phyloP scores from a whole-genome alignment of 495 filamentous ascomycete genomes.

The Penicillium alfredii region DNA sequence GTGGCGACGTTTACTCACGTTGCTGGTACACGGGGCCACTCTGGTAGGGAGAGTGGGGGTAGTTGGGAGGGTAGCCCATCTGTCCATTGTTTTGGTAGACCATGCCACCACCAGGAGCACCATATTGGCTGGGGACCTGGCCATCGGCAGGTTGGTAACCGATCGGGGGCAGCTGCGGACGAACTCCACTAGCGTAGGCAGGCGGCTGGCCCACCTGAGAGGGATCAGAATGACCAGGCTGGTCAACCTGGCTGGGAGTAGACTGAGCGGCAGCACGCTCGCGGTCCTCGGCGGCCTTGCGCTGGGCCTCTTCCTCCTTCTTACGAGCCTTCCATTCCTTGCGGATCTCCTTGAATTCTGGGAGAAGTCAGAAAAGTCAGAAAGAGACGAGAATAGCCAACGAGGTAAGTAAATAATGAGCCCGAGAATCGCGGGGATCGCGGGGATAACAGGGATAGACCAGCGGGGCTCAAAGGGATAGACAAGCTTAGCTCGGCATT shows the following conservation, averaged over 20 bases:
- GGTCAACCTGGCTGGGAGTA: constrained; percentile 50
- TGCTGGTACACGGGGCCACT: constrained; percentile 71
- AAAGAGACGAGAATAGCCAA: not conserved
- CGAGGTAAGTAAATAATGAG: not conserved
- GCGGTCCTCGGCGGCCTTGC: constrained; percentile 89
- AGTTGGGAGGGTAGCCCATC: constrained; percentile 63
- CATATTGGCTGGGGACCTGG: constrained; percentile 61
- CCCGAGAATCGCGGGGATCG: no score
- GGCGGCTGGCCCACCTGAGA: constrained; percentile 51
- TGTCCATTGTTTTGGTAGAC: constrained; percentile 58
- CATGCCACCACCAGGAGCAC: constrained; percentile 51
- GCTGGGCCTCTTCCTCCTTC: constrained; percentile 91
- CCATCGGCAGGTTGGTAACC: constrained; percentile 66
- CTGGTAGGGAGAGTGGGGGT: constrained; percentile 72
- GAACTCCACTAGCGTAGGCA: constrained; percentile 51
- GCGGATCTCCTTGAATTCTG: constrained; percentile 98
- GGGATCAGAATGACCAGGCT: constrained; percentile 49
- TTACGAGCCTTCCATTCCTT: constrained; percentile 99
- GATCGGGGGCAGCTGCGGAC: constrained; percentile 79
- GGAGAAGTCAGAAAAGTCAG: constrained; percentile 12
- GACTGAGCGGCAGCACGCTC: constrained; percentile 59
- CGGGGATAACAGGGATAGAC: not conserved
- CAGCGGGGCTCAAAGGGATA: constrained; percentile 15
- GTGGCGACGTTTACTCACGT: constrained; percentile 50
- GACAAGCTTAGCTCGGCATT: constrained; percentile 10